Evolutionary conservation across 257 asterid species (phyloP).

Genomic region (Nicotiana undulata): DNA sequence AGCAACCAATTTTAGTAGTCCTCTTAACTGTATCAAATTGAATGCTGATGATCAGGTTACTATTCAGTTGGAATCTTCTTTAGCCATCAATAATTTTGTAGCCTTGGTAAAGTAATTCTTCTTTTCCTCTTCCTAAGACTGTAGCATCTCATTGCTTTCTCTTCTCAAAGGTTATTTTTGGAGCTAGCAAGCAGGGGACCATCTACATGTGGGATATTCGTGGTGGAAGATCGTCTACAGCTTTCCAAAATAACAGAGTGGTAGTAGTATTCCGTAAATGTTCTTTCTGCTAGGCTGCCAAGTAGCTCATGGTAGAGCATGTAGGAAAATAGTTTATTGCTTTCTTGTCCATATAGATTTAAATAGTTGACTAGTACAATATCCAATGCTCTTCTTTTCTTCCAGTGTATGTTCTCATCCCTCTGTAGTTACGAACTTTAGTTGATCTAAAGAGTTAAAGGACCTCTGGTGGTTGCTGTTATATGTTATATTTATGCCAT

Average conservation of each 20-base stretch:
- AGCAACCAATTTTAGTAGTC: slow-evolving; percentile 40
- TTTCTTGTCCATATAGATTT: neutral
- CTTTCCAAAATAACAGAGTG: slow-evolving; percentile 69
- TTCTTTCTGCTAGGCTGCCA: neutral
- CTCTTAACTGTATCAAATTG: slow-evolving; percentile 71
- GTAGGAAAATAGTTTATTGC: neutral
- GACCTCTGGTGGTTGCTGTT: neutral
- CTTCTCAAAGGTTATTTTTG: slow-evolving; percentile 61
- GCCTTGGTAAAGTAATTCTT: neutral
- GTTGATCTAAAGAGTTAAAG: neutral
- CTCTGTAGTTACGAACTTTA: neutral
- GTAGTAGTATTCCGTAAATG: slow-evolving; percentile 24
- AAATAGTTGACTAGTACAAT: neutral
- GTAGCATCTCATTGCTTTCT: neutral
- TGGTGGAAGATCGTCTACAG: slow-evolving; percentile 67
- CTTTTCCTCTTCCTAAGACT: neutral
- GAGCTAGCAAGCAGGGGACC: slow-evolving; percentile 78
- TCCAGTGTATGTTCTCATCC: neutral
- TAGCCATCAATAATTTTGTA: neutral
- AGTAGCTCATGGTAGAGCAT: neutral
- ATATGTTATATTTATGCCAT: neutral
- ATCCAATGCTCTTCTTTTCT: neutral
- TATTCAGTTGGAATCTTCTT: neutral
- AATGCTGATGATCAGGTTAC: slow-evolving; percentile 70
- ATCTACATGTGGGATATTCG: slow-evolving; percentile 88